A percentile compares a stretch with the other conserved stretches of the same genome.
phyloP scores from a whole-genome alignment of 225 moss, liverwort and hornwort species.

The Anthoceros angustus region DNA sequence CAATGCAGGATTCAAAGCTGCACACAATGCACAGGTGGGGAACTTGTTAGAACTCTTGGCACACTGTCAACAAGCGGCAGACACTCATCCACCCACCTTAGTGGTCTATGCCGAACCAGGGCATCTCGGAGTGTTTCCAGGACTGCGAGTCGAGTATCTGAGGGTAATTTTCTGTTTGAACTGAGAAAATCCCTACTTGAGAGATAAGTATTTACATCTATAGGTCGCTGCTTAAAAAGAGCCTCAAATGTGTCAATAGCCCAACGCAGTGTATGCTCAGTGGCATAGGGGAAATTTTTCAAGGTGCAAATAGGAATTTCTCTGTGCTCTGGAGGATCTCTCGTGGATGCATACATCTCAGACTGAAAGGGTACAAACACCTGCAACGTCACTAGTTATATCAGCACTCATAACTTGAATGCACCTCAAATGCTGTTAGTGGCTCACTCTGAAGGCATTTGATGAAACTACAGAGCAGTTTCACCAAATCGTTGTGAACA shows the following conservation, averaged over 20 bases:
- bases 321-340: conserved; percentile 93
- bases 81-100: conserved; percentile 33
- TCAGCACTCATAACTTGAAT: background rate
- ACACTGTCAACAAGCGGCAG: background rate
- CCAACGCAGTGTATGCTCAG: conserved; percentile 81
- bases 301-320: conserved; percentile 91
- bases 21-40: background rate
- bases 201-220: conserved; percentile 83
- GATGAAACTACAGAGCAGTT: too few species aligned
- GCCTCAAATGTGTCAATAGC: conserved; percentile 86
- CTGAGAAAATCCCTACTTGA: conserved; percentile 94
- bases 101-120: conserved; percentile 70
- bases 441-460: too few species aligned
- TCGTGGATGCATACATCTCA: conserved; percentile 91
- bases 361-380: conserved; percentile 95
- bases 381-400: conserved; percentile 19
- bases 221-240: conserved; percentile 80
- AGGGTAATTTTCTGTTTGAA: conserved; percentile 75
- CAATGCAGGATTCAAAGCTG: conserved; percentile 91
- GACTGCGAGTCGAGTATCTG: conserved; percentile 71
- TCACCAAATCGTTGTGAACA: too few species aligned
- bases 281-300: conserved; percentile 88
- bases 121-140: conserved; percentile 90
- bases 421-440: background rate
- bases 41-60: background rate